Base-by-base conservation (phyloP, 1,284 basidiomycete genomes). In the Irpex rosettiformis region DNA sequence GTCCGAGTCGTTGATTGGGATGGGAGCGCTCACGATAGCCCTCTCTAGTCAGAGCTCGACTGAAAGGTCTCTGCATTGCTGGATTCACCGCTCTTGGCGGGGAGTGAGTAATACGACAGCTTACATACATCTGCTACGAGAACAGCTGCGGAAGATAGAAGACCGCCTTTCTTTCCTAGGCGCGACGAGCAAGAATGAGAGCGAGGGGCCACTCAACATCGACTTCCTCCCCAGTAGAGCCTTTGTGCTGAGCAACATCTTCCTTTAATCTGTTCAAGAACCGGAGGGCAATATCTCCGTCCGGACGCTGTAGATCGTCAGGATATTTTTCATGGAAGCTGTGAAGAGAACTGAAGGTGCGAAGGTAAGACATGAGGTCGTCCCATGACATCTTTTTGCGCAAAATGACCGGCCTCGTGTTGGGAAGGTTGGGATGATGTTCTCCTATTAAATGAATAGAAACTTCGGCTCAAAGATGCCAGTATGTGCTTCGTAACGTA, bases 121-220 rank as follows among this genome's bases (percentile, higher is more conserved):
- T n/a, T 45, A 45, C 42, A 21, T 45, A 18, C 5, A 8, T 45
- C 21, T 45, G 3, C n/a, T 22, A 21, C 43, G 18, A 18, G 43
- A 45, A 18, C 18, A 45, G 21, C 43, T 45, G 21, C 43, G 43
- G 48, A 51, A 24, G 48, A 27, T 28, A 24, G 48, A 13, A 10
- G 27, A 28, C 27, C 13, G 13, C n/a, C 18, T 10, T 25, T 8
- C 13, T 24, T 37, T 27, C 11, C 54, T 64, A 68, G 27, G 62
- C 62, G 57, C 61, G 66, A 48, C 64, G 77, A 24, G 77, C 83
- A 62, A 91, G 73, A 27, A 91, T 69, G 61, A 91, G 64, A 10
- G 86, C 87, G 55, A 92, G 66, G 2, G 89, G 88, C 88, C 88
- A 93, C 65, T 88, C 89, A 3, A 91, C 78, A 30, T 79, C 78